Evolutionary conservation across 257 asterid genomes (phyloP), one percentile per base, ranked within the genome.

Genomic region (Dorcoceras hygrometricum): DNA sequence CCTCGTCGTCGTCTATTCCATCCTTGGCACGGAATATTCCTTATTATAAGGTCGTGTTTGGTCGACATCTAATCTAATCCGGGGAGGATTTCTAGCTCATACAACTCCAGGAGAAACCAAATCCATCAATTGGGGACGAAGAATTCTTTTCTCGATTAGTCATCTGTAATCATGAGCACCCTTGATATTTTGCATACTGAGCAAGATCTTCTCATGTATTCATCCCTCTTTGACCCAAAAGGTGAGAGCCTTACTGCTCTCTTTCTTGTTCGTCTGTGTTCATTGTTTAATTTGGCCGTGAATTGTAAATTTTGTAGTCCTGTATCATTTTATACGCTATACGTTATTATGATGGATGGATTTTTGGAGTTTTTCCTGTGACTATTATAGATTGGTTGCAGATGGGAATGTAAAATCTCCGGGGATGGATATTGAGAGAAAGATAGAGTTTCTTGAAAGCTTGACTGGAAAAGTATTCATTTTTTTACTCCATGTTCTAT

Each of bases 381-480:
- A 72, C 62, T 79, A 4, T 70, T 71, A 62, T 65, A 60, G 70
- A 60, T 57, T 80, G 77, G 77, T 76, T 81, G 84, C 95, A 93
- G 97, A 81, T 76, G 83, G 68, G 72, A 90, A 83, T 81, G 82
- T 73, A 77, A 82, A 81, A 69, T 81, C 90, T 73, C 85, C 87
- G 50, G 89, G 89, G 62, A 22, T 70, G 63, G 82, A 82, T 34
- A 81, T 93, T 72, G 99, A 93, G 90, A 84, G 72, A 63, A 93
- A 87, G 92, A 93, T 93, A 65, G 97, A 93, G 71, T 82, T 85
- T 67, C 89, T 93, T 65, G 97, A 93, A 84, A 81, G 79, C 81
- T 82, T 93, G 86, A 75, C 92, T 72, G 97, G 96, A 76, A 90
- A 73, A 62, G 99, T 93, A 86, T 75, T 43, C 6, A 16, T 43